Conservation (phyloP, 108 stramenopile species). For the Pseudonitzschia multiseries region DNA sequence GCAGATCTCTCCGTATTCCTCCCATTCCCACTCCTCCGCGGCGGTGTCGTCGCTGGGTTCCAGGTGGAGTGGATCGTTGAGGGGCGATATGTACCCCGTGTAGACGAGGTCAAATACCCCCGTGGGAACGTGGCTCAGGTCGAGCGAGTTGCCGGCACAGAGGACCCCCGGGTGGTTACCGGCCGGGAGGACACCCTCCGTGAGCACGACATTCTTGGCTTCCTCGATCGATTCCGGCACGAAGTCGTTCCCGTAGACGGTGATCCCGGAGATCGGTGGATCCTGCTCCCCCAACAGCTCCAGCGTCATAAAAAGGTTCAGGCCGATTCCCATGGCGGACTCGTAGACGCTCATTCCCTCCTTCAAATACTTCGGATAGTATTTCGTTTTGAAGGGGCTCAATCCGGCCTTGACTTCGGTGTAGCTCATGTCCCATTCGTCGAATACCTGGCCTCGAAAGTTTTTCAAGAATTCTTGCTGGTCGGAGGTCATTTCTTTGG, state of each 20-base stretch:
- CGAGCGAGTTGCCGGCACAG: slow-evolving; percentile 29
- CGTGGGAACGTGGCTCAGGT: slow-evolving; percentile 38
- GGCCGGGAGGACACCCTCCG: slow-evolving; percentile 3
- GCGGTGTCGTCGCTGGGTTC: no score
- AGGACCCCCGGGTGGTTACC: slow-evolving; percentile 32
- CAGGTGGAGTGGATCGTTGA: slow-evolving; percentile 20
- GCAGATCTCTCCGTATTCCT: neutral
- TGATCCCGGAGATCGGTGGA: slow-evolving; percentile 10
- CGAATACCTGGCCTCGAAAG: slow-evolving; percentile 21
- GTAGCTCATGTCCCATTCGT: slow-evolving; percentile 39
- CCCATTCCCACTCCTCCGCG: no score
- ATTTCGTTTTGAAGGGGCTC: slow-evolving; percentile 28
- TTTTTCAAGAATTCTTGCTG: slow-evolving; percentile 22
- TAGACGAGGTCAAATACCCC: slow-evolving; percentile 48
- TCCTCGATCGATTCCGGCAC: slow-evolving; percentile 9
- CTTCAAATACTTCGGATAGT: slow-evolving; percentile 29
- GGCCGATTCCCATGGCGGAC: slow-evolving; percentile 40
- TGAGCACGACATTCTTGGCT: slow-evolving; percentile 24
- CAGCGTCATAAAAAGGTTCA: slow-evolving; percentile 36
- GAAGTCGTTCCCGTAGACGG: slow-evolving; percentile 44
- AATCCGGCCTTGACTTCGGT: slow-evolving; percentile 27
- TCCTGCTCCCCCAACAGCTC: slow-evolving; percentile 31
- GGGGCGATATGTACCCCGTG: slow-evolving; percentile 45
- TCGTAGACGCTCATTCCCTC: slow-evolving; percentile 42
- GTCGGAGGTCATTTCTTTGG: neutral